A percentile compares a stretch with the other conserved stretches of the same genome.
phyloP scores from a whole-genome alignment of 1,284 basidiomycete species.

The Trichosporon asahii region DNA sequence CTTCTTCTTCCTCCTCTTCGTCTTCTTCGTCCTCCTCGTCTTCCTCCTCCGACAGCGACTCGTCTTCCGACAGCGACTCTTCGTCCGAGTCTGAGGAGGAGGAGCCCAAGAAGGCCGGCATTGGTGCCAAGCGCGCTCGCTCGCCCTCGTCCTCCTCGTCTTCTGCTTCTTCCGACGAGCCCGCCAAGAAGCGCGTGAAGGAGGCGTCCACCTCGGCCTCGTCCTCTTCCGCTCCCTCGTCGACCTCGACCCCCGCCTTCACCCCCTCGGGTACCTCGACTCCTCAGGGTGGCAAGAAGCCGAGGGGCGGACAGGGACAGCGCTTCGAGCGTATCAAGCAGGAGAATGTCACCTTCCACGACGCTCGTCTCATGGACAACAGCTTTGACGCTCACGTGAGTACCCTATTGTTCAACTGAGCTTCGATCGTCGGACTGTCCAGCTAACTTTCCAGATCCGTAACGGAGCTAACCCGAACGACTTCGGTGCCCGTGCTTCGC shows the following conservation, averaged over 20 bases:
- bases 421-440: no score
- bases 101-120: constrained; percentile 20
- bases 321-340: constrained; percentile 82
- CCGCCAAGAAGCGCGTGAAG: constrained; percentile 35
- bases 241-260: constrained; percentile 22
- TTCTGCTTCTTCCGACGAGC: constrained; percentile 35
- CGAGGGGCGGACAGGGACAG: constrained; percentile 34
- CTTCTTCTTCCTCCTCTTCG: constrained; percentile 31
- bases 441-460: constrained; percentile 55
- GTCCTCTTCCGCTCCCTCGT: constrained; percentile 22
- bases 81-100: constrained; percentile 27
- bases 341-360: constrained; percentile 59
- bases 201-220: constrained; percentile 21
- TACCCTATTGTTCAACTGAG: no score
- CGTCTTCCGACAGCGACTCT: constrained; percentile 34
- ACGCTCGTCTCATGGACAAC: constrained; percentile 70
- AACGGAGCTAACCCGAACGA: constrained; percentile 60
- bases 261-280: constrained; percentile 26
- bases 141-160: constrained; percentile 29
- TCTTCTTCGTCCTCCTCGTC: constrained; percentile 36
- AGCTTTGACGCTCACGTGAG: constrained; percentile 75
- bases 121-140: constrained; percentile 27
- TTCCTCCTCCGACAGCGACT: constrained; percentile 24
- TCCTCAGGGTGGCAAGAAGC: constrained; percentile 16
- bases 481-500: constrained; percentile 80